Percentiles rank a stretch among this genome's conserved stretches.
phyloP scores from a whole-genome alignment of 2,329 filamentous ascomycete genomes.

The Alternaria consortialis region DNA sequence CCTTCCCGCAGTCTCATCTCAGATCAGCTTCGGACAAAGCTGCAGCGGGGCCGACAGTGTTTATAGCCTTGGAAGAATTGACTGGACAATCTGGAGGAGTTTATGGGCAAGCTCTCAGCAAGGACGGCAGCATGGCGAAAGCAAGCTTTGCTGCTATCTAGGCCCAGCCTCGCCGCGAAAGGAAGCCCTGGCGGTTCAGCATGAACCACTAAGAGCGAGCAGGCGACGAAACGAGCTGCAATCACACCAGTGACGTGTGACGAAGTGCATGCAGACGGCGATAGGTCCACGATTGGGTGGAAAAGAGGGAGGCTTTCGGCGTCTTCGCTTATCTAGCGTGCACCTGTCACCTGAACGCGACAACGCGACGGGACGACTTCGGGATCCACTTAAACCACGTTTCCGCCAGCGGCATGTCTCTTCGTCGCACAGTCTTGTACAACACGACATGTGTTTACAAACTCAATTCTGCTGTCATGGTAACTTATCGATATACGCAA shows the following conservation, averaged over 20 bases:
- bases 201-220: conserved; percentile 24
- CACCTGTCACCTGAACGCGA: conserved; percentile 4
- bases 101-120: conserved; percentile 7
- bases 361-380: conserved; percentile 8
- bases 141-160: conserved; percentile 10
- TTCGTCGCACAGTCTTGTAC: background rate
- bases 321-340: conserved; percentile 8
- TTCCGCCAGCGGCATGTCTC: background rate
- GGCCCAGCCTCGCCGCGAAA: conserved; percentile 19
- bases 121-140: conserved; percentile 9
- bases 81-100: background rate
- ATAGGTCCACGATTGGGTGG: conserved; percentile 9
- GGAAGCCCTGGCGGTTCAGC: conserved; percentile 23
- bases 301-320: conserved; percentile 2
- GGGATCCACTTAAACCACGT: conserved; percentile 3
- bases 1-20: conserved; percentile 9
- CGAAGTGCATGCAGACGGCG: conserved; percentile 20
- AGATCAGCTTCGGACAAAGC: conserved; percentile 9
- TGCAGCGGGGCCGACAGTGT: conserved; percentile 1
- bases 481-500: background rate
- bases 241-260: conserved; percentile 24
- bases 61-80: background rate
- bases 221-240: conserved; percentile 12
- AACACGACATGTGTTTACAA: background rate
- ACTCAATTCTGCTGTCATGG: conserved; percentile 2